phyloP scores from a whole-genome alignment of 148 eudicot genomes.

The Chenopodium berlandieri region DNA sequence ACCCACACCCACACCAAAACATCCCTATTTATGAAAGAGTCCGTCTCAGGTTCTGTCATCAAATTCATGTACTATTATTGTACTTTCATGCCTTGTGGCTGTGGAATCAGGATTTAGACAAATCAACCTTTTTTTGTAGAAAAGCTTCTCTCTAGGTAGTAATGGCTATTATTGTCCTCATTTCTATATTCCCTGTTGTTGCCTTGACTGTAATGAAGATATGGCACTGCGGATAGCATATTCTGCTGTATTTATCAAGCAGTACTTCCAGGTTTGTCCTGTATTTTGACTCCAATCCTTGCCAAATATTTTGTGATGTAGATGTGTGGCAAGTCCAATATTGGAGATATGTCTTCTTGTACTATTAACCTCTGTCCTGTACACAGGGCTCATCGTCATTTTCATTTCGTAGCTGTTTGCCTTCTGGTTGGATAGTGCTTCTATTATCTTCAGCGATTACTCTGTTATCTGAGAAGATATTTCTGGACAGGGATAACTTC shows the following conservation, averaged over 20 bases:
- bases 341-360: not conserved
- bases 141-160: not conserved
- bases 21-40: not conserved
- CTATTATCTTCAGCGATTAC: conserved; percentile 56
- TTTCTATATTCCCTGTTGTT: conserved; percentile 3
- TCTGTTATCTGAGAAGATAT: conserved; percentile 66
- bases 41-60: not conserved
- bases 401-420: conserved; percentile 75
- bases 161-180: not conserved
- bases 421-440: conserved; percentile 74
- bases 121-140: not conserved
- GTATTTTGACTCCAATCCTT: conserved; percentile 3
- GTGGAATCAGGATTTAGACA: not conserved
- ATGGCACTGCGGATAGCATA: conserved; percentile 81
- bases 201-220: conserved; percentile 65
- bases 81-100: not conserved
- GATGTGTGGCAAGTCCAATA: not conserved
- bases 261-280: conserved; percentile 72
- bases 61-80: not conserved
- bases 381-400: conserved; percentile 74
- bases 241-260: conserved; percentile 76
- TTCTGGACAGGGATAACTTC: conserved; percentile 67
- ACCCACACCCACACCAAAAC: no score
- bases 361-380: conserved; percentile 13
- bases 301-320: not conserved